Base-by-base conservation (phyloP, 192 early-diverging fungal genomes). In the Phlyctochytrium bullatum region DNA sequence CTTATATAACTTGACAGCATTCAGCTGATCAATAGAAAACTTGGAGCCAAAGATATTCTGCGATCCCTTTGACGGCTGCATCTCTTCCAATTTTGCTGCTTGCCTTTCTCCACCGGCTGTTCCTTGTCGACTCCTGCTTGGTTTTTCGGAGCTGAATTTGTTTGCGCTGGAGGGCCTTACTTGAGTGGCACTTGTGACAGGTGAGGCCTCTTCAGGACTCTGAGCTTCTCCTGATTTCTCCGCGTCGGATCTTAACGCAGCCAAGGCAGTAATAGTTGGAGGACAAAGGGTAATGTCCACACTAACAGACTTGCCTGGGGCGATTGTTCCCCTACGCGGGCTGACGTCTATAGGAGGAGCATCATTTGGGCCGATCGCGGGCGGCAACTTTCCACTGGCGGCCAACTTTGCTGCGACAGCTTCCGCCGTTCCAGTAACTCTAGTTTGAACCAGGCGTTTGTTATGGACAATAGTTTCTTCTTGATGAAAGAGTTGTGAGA, bases 281-380 rank as follows among this genome's bases (percentile, higher is more conserved):
- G 52, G 30, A 3, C 17, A n/a, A 16, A 66, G 10, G 14, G 36
- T 61, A 6, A 72, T 32, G 10, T 3, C 2, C 20, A 72, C 27
- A 3, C 59, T 64, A 23, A 66, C 20, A 4, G 24, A 10, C 28
- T 71, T 62, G 10, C 69, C 69, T n/a, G 70, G 70, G 12, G 40
- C 57, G 1, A 72, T 20, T 14, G 36, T 52, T 17, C 70, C 70
- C n/a, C 32, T 51, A 17, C 31, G 36, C 30, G 70, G 70, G 14
- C n/a, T 27, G 10, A 72, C 40, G n/a, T n/a, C n/a, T 12, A 72
- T 36, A 2, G 58, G 63, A 35, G 47, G n/a, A 14, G 54, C 6
- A 31, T 71, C 69, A 34, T 71, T 24, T 10, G 40, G 40, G 20
- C 40, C 40, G 10, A 47, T 47, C 10, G 20, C 20, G 20, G 40